Percentiles rank a stretch among this genome's conserved stretches.
Evolutionary conservation across 768 basidiomycete species (phyloP).

Genomic region (Tulasnella sp.): DNA sequence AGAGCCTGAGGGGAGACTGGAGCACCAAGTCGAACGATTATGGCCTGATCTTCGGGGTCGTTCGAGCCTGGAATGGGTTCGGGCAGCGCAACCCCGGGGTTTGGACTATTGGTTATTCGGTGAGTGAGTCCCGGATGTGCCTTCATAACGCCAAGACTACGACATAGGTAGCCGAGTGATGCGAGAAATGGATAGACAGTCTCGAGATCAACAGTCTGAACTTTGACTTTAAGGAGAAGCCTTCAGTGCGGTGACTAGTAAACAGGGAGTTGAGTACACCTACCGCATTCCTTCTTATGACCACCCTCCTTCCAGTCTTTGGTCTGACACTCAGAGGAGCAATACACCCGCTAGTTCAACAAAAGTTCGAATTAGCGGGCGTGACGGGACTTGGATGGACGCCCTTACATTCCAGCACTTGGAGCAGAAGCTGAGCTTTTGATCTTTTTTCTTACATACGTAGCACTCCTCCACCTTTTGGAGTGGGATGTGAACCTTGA

Average conservation of each 20-base stretch:
- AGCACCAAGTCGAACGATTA: not conserved
- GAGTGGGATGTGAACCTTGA: not conserved
- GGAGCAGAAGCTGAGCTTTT: not conserved
- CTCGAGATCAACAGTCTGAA: not conserved
- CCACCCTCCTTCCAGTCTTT: constrained; percentile 7
- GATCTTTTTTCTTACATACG: not conserved
- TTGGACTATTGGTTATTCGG: constrained; percentile 2
- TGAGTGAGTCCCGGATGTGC: not conserved
- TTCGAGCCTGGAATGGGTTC: not conserved
- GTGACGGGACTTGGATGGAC: no score
- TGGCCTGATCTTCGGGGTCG: not conserved
- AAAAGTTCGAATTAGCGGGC: no score
- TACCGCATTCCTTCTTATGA: constrained; percentile 4
- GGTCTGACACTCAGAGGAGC: constrained; percentile 6
- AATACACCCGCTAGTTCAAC: constrained; percentile 7
- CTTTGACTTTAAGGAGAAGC: not conserved
- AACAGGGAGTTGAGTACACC: not conserved
- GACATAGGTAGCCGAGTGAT: not conserved
- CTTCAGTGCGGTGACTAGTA: not conserved
- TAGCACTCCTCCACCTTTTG: not conserved
- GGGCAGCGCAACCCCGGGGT: not conserved
- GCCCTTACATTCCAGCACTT: not conserved
- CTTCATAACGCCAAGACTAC: not conserved
- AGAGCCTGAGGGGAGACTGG: not conserved
- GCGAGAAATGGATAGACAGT: constrained; percentile 9